Base-by-base conservation (phyloP, 2,329 filamentous ascomycete species). In the Ceratocystis alfenasii region DNA sequence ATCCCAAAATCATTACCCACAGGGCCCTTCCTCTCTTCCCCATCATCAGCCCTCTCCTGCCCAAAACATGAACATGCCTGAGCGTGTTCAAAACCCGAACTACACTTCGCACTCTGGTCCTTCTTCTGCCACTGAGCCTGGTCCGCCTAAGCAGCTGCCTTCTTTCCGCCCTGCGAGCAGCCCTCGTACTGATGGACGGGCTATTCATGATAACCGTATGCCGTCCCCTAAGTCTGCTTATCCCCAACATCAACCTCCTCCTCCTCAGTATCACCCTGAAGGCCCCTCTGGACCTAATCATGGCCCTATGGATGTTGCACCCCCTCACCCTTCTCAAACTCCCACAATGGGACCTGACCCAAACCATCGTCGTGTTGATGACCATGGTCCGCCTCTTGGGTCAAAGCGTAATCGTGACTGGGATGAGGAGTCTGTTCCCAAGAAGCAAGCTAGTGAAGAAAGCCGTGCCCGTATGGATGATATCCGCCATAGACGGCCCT, bases 171-270 rank as follows among this genome's bases (percentile, higher is more conserved):
- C 74, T 66, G 83, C 86, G 36, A 85, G 85, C 71, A 95, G 89
- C 74, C 89, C 92, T 68, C 84, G 89, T n/a, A 84, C 88, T 63
- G 93, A 96, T 70, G 86, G 91, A 60, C 85, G 91, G 64, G 87
- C 88, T 1, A 82, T 94, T 69, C 83, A 93, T 70, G 92, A 96
- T 70, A 90, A 87, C 72, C 86, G 89, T 68, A 88, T 92, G 76
- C 84, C 89, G n/a, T 96, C 93, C n/a, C 92, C 92, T 67, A 92
- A 91, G 72, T 88, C 90, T 48, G 86, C 85, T 6, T 96, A 94
- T 72, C 86, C 88, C 4, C 89, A 92, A 71, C 89, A 89, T 69
- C 88, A 87, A 69, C 77, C 80, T 7, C 74, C 74, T 12, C 72
- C 74, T 17, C 72, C 76, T 10, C 71, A 74, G 62, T 95, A 90